Evolutionary conservation across 495 filamentous ascomycete genomes (phyloP).

Genomic region (Thozetella sp.): DNA sequence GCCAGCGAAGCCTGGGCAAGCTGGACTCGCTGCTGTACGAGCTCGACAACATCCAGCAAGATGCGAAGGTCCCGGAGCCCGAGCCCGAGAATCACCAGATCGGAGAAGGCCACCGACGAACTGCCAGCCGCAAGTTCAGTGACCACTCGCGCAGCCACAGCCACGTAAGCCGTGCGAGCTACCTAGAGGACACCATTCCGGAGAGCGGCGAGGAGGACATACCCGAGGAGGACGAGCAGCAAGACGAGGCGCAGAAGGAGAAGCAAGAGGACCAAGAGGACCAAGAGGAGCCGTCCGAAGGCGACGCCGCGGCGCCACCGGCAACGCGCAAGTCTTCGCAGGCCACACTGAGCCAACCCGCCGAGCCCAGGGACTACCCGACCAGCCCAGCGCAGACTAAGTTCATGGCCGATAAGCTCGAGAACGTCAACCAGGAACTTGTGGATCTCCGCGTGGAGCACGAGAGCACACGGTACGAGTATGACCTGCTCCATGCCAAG

Average conservation of each 20-base stretch:
- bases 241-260: conserved; percentile 19
- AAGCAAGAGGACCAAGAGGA: conserved; percentile 12
- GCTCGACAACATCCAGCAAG: conserved; percentile 77
- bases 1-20: conserved; percentile 92
- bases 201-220: conserved; percentile 37
- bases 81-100: conserved; percentile 33
- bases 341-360: conserved; percentile 10
- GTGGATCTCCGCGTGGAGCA: conserved; percentile 89
- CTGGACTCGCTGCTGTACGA: conserved; percentile 91
- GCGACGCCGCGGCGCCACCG: conserved; percentile 18
- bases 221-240: conserved; percentile 26
- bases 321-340: conserved; percentile 26
- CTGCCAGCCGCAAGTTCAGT: conserved; percentile 36
- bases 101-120: conserved; percentile 41
- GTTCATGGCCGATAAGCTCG: conserved; percentile 90
- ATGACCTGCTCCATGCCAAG: conserved; percentile 79
- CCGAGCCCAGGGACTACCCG: conserved; percentile 34
- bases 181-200: conserved; percentile 53
- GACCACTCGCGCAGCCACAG: conserved; percentile 53
- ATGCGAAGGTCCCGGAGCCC: conserved; percentile 39
- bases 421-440: conserved; percentile 89
- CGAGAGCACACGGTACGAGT: conserved; percentile 80
- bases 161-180: conserved; percentile 50
- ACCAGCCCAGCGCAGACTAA: conserved; percentile 79
- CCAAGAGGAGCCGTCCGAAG: conserved; percentile 17